Percentiles rank a stretch among this genome's conserved stretches.
Conservation (phyloP, 257 asterid species). For the Primulina eburnea region DNA sequence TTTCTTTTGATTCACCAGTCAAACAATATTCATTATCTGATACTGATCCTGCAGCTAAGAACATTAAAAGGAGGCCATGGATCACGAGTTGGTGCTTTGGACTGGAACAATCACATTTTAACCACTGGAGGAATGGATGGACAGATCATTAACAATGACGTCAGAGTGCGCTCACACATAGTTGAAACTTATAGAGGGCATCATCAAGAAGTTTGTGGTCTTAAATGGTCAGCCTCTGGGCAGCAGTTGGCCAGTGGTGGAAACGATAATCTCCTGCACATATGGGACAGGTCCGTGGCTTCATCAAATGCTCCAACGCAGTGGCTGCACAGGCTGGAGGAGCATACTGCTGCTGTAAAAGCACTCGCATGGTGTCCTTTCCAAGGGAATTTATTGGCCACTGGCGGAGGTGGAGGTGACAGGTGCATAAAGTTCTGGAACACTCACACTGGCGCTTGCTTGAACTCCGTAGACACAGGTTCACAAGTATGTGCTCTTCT, state of each 20-base stretch:
- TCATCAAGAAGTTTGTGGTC: slow-evolving; percentile 92
- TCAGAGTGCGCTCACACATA: slow-evolving; percentile 60
- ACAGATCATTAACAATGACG: slow-evolving; percentile 76
- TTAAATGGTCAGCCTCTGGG: slow-evolving; percentile 91
- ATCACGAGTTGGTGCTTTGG: slow-evolving; percentile 75
- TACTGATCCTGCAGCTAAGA: slow-evolving; percentile 57
- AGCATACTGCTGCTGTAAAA: slow-evolving; percentile 88
- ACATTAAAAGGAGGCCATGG: slow-evolving; percentile 72
- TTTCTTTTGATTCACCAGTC: neutral
- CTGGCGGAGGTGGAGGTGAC: slow-evolving; percentile 92
- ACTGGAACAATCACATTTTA: slow-evolving; percentile 85
- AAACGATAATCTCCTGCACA: slow-evolving; percentile 82
- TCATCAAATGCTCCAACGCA: slow-evolving; percentile 60
- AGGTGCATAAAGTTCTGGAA: slow-evolving; percentile 86
- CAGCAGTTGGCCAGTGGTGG: slow-evolving; percentile 95
- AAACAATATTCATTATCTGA: slow-evolving; percentile 1
- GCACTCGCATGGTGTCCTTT: slow-evolving; percentile 99
- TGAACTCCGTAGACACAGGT: slow-evolving; percentile 86
- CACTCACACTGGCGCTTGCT: slow-evolving; percentile 91
- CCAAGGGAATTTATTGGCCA: slow-evolving; percentile 77
- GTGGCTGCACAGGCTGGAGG: slow-evolving; percentile 90
- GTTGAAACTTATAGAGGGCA: slow-evolving; percentile 80
- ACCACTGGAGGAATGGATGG: slow-evolving; percentile 98
- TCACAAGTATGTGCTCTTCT: slow-evolving; percentile 91
- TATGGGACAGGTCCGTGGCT: slow-evolving; percentile 82